Percentiles rank a stretch among this genome's conserved stretches.
These are phyloP conservation scores for Yamadazyma siamensis DNA, from an alignment of 1,139 yeast genomes.

Conservation along the genomic window DNA sequence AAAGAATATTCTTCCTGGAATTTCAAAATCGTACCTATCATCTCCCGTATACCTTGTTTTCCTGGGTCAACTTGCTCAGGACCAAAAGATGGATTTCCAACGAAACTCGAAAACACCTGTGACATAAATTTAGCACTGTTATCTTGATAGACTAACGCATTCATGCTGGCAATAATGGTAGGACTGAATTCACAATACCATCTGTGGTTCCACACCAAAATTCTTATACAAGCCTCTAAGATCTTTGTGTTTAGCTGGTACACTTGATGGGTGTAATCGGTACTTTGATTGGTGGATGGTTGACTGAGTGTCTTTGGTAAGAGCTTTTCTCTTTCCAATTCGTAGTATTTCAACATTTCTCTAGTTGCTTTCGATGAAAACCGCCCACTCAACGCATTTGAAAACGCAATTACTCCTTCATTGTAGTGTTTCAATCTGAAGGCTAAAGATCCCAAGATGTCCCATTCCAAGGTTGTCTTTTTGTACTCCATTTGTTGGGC, in stretches of 20 bases:
- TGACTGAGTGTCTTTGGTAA: slow-evolving; percentile 25
- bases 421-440: slow-evolving; percentile 73
- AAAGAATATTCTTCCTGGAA: slow-evolving; percentile 50
- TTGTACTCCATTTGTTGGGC: slow-evolving; percentile 71
- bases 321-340: slow-evolving; percentile 41
- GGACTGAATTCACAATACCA: slow-evolving; percentile 95
- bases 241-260: slow-evolving; percentile 57
- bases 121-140: background rate
- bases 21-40: slow-evolving; percentile 53
- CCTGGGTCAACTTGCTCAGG: slow-evolving; percentile 18
- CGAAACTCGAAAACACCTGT: background rate
- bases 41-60: slow-evolving; percentile 55
- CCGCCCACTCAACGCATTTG: slow-evolving; percentile 71
- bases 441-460: slow-evolving; percentile 79
- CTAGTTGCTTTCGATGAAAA: slow-evolving; percentile 80
- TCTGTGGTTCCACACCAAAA: slow-evolving; percentile 93
- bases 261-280: slow-evolving; percentile 26
- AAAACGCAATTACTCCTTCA: slow-evolving; percentile 81
- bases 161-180: slow-evolving; percentile 50
- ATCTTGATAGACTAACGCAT: slow-evolving; percentile 21
- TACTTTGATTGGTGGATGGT: slow-evolving; percentile 21
- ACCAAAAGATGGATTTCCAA: slow-evolving; percentile 58
- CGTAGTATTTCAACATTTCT: slow-evolving; percentile 67
- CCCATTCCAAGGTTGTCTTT: slow-evolving; percentile 92
- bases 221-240: slow-evolving; percentile 67